These are phyloP conservation scores for Candida sp. DNA, from an alignment of 1,139 yeast genomes.

Conservation along the genomic window DNA sequence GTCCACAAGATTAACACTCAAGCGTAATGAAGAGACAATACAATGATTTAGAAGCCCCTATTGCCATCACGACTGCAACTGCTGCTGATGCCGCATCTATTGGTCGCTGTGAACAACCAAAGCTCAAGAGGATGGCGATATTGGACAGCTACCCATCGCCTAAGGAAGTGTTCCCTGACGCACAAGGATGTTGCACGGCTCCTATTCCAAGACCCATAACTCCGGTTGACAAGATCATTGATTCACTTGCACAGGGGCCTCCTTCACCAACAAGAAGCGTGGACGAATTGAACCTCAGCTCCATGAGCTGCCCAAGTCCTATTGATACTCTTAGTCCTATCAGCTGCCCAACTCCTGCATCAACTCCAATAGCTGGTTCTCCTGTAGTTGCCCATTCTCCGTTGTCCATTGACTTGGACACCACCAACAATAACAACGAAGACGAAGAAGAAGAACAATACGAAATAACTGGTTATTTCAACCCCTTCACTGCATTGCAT, in stretches of 20 bases:
- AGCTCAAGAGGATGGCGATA: not conserved
- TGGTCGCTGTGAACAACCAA: not conserved
- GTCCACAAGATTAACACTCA: not conserved
- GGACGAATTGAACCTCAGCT: not conserved
- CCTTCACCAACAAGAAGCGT: conserved; percentile 1
- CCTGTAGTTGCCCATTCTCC: not conserved
- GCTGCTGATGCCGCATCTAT: not conserved
- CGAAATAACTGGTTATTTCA: conserved; percentile 8
- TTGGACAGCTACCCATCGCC: conserved; percentile 3
- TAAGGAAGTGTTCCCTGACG: not conserved
- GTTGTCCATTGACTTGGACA: not conserved
- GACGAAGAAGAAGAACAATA: not conserved
- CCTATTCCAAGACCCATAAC: conserved; percentile 1
- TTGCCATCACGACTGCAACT: not conserved
- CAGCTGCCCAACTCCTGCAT: not conserved
- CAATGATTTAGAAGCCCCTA: not conserved
- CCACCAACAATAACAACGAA: not conserved
- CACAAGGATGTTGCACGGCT: not conserved
- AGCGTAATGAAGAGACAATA: not conserved
- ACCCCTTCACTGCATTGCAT: conserved; percentile 3
- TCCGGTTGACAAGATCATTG: conserved; percentile 1
- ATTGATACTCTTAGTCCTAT: not conserved
- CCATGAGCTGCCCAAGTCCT: conserved; percentile 1
- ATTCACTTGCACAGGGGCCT: conserved; percentile 1
- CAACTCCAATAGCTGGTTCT: not conserved